Percentiles rank a stretch among this genome's conserved stretches.
phyloP scores from a whole-genome alignment of 2,329 filamentous ascomycete species.

The Chaetomiaceae sp. region DNA sequence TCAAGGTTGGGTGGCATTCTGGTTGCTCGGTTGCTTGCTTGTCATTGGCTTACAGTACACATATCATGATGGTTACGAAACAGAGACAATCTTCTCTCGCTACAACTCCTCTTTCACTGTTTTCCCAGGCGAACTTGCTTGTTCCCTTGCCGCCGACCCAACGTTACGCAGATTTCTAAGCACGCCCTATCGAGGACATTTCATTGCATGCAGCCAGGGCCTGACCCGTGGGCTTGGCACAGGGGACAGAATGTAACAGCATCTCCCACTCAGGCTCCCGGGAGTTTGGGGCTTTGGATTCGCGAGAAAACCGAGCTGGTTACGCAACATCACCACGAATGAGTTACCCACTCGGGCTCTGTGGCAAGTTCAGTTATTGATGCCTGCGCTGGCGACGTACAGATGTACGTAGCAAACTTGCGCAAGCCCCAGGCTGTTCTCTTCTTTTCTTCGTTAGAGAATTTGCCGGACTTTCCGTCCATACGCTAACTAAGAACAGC shows the following conservation, averaged over 20 bases:
- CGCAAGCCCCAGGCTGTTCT: background rate
- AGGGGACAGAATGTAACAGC: background rate
- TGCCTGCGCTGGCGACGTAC: background rate
- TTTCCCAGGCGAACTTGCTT: background rate
- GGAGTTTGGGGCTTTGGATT: background rate
- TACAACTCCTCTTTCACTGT: background rate
- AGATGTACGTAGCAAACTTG: background rate
- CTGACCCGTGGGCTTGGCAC: conserved; percentile 1
- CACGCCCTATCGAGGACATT: conserved; percentile 1
- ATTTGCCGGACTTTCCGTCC: too few species aligned
- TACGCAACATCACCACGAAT: background rate
- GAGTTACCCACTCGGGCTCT: background rate
- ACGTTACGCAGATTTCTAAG: background rate
- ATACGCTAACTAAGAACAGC: too few species aligned
- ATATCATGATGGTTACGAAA: conserved; percentile 12
- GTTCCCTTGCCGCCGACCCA: background rate
- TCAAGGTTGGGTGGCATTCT: conserved; percentile 6
- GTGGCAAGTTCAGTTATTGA: background rate
- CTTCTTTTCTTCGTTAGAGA: too few species aligned
- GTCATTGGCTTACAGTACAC: background rate
- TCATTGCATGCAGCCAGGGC: background rate
- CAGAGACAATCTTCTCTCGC: background rate
- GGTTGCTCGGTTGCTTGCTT: background rate
- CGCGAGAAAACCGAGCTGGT: background rate
- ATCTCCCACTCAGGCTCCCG: background rate